Base-by-base conservation (phyloP, 768 basidiomycete species). In the Lactifluus piperatus region DNA sequence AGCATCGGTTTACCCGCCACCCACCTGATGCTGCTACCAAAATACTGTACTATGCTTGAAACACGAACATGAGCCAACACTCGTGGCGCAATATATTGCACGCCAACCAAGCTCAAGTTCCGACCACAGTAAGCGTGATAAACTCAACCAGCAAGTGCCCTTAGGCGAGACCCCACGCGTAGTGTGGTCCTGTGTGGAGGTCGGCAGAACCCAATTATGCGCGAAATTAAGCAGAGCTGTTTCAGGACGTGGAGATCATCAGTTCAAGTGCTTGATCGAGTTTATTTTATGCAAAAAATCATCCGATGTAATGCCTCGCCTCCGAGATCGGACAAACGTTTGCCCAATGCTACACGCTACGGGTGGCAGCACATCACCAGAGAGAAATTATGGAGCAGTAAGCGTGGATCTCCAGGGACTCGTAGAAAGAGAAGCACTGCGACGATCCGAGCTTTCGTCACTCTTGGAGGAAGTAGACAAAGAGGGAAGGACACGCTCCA, bases 401-500 rank as follows among this genome's bases (percentile, higher is more conserved):
- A n/a, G 9, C 11, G 43, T 55, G n/a, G 34, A 49, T 49, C 18
- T 56, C 41, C 34, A 51, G 39, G 29, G 18, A 13, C 54, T 22
- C 20, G 18, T 27, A n/a, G 20, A 45, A 44, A 56, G 36, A 56
- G 55, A 39, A 56, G 54, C 27, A 49, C 9, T 27, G 43, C 44
- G 59, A 36, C 27, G 49, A 60, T 56, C 54, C 27, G 20, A 46
- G 29, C 34, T n/a, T 53, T 53, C 5, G 20, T 18, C 26, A 47
- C 30, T 46, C 22, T 10, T 46, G 51, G 27, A 20, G 9, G n/a
- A 47, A 56, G 43, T 24, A 5, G 26, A 39, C 54, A 22, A 56
- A 56, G 44, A 45, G 51, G 59, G 60, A 39, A 52, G 29, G 43
- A 41, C 50, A 18, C 44, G 18, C 50, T 6, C 60, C 50, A 61